Base-by-base conservation (phyloP, 495 filamentous ascomycete species). In the Lophiostoma macrostomum region DNA sequence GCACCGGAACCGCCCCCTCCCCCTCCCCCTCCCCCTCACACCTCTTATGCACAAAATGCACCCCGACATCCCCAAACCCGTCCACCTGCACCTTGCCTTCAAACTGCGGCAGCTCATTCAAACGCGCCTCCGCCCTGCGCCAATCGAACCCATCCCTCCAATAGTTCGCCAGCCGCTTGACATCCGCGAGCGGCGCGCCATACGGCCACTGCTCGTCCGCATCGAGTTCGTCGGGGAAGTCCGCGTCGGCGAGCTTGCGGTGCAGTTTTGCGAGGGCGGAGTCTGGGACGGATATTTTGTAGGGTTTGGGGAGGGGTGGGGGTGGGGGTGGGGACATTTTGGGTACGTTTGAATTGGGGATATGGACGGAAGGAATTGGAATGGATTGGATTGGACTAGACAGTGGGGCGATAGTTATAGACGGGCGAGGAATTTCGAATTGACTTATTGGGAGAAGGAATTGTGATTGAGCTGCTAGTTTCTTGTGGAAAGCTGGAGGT, bases 161-260 rank as follows among this genome's bases (percentile, higher is more conserved):
- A 59, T 78, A 70, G 12, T 68, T 56, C 0, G 71, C 67, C 25
- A 82, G 51, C 22, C 75, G 67, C 56, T 77, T 78, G 10, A 82
- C 66, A 32, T 79, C 78, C 3, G 68, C 59, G 8, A 81, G 66
- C 18, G 78, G 78, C 1, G 73, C 67, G 5, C 77, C 78, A 53
- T 71, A 69, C 19, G 62, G 57, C 71, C 72, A 75, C 37, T 66
- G 56, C 38, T 63, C 63, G 5, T 63, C 56, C 7, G 51, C 52
- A 18, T 64, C 65, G 18, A 69, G 54, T 52, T 78, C 69, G 4
- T 64, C 51, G 11, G 60, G 63, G 29, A 44, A 62, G 19, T 40
- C 48, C 0, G 60, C 36, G 14, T 44, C 30, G 20, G 45, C 30
- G 22, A 64, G 63, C 29, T 56, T 58, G 27, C 31, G 41, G 5